phyloP scores from a whole-genome alignment of 1,284 basidiomycete species.

The Volvariella surrecta region DNA sequence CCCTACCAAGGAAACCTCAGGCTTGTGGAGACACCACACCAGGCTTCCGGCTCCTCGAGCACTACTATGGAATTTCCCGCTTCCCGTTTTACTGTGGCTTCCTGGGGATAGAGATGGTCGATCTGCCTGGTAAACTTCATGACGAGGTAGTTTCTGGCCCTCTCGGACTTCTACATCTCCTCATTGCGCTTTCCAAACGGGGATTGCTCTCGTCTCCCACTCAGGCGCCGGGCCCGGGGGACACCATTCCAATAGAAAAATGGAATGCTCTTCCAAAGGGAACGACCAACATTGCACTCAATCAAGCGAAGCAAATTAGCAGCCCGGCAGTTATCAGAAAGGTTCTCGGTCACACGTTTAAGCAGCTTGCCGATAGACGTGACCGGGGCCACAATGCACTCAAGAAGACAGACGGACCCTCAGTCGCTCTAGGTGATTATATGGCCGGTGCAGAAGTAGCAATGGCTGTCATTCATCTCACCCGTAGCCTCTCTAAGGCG shows the following conservation, averaged over 20 bases:
- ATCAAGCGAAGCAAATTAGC: constrained; percentile 19
- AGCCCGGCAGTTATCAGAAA: constrained; percentile 7
- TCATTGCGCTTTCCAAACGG: constrained; percentile 17
- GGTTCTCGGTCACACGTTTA: no score
- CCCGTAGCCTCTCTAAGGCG: no score
- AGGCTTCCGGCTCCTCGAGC: constrained; percentile 10
- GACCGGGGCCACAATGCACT: no score
- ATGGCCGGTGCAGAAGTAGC: no score
- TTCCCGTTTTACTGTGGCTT: constrained; percentile 11
- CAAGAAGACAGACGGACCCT: no score
- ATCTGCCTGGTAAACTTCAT: constrained; percentile 13
- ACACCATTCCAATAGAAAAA: constrained; percentile 5
- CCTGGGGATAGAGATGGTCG: constrained; percentile 10
- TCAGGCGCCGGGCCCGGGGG: no score
- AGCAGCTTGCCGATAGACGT: no score
- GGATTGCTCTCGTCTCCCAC: constrained; percentile 3
- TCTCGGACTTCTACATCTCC: constrained; percentile 14
- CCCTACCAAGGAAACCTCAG: constrained; percentile 10
- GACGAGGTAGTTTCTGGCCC: constrained; percentile 17
- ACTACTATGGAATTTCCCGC: constrained; percentile 12
- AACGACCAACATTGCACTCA: constrained; percentile 12
- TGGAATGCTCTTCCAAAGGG: constrained; percentile 16
- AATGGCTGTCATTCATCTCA: no score
- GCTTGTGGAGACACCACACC: constrained; percentile 1
- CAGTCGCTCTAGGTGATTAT: no score